Evolutionary conservation across 192 early-diverging fungal genomes (phyloP), one percentile per base, ranked within the genome.

Genomic region (Rhizophagus sp.): DNA sequence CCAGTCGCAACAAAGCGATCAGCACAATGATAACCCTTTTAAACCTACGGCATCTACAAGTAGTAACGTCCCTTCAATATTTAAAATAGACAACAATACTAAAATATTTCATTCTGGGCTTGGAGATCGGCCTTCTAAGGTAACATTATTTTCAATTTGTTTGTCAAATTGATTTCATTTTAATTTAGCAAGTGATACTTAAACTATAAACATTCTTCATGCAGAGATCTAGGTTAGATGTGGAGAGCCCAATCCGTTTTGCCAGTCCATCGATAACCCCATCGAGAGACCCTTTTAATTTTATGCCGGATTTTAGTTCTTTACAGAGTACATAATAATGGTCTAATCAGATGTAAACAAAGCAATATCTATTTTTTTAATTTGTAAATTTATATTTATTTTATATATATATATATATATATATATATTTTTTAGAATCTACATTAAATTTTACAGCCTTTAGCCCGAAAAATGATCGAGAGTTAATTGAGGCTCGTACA

Each of bases 121-220:
- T 22, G n/a, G 68, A 19, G 68, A 70, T 41, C 39, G 68, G 1
- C 68, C 68, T 70, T 70, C 39, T 7, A 70, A 70, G 8, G 68
- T 70, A 70, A n/a, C 3, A 17, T 68, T 68, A 5, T 68, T 19
- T 0, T 12, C 10, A n/a, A 22, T n/a, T 8, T 41, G 8, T 34
- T 41, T 39, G 8, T 69, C 10, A 10, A 41, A 4, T 22, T 15
- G 17, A n/a, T 22, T 69, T 11, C 4, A 44, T 17, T 30, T 66
- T 33, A 66, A 15, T 13, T 66, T 66, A 33, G 13, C 11, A 47
- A 47, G 11, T 12, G 44, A 12, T 47, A 47, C 11, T 47, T 11
- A 12, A 47, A 47, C 1, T 47, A 12, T 36, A 4, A 34, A 4
- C 34, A 47, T 47, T 47, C 44, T 47, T 41, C 9, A 41, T 41